phyloP scores from a whole-genome alignment of 768 basidiomycete genomes.

The Zangia roseola region DNA sequence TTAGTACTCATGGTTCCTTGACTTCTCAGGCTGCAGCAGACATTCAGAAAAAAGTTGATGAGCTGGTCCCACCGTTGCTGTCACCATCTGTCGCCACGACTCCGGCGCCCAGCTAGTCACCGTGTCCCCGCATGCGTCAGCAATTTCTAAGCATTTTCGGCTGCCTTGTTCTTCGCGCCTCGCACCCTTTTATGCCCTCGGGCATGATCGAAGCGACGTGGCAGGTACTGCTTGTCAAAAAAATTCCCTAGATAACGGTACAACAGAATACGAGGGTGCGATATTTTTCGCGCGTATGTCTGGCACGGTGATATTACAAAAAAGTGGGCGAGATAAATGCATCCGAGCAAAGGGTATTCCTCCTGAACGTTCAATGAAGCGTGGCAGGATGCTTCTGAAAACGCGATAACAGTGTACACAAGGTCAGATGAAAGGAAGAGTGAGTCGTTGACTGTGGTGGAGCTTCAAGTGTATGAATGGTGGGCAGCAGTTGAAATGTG shows the following conservation, averaged over 20 bases:
- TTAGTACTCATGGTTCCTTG: constrained; percentile 12
- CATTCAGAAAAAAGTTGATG: constrained; percentile 73
- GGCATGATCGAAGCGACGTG: constrained; percentile 9
- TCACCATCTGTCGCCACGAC: constrained; percentile 29
- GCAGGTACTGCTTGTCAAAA: constrained; percentile 18
- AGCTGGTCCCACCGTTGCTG: constrained; percentile 51
- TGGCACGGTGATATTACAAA: constrained; percentile 17
- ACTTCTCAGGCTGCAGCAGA: constrained; percentile 60
- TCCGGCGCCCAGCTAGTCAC: constrained; percentile 22
- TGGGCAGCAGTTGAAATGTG: background rate
- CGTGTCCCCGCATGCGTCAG: background rate
- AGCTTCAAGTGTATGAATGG: constrained; percentile 9
- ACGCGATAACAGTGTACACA: constrained; percentile 16
- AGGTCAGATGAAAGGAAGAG: constrained; percentile 6
- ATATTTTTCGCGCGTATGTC: constrained; percentile 25
- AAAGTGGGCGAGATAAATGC: constrained; percentile 14
- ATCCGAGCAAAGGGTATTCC: constrained; percentile 27
- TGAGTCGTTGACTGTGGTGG: constrained; percentile 4
- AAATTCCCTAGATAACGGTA: constrained; percentile 31
- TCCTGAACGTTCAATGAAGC: constrained; percentile 18
- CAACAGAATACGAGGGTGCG: constrained; percentile 21
- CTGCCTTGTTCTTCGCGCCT: background rate
- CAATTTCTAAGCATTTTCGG: constrained; percentile 10
- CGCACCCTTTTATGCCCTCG: background rate
- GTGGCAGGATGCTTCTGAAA: constrained; percentile 15